A percentile compares a stretch with the other conserved stretches of the same genome.
These are phyloP conservation scores for Phytophthora agathidicida DNA, from an alignment of 352 stramenopile genomes.

Conservation along the genomic window DNA sequence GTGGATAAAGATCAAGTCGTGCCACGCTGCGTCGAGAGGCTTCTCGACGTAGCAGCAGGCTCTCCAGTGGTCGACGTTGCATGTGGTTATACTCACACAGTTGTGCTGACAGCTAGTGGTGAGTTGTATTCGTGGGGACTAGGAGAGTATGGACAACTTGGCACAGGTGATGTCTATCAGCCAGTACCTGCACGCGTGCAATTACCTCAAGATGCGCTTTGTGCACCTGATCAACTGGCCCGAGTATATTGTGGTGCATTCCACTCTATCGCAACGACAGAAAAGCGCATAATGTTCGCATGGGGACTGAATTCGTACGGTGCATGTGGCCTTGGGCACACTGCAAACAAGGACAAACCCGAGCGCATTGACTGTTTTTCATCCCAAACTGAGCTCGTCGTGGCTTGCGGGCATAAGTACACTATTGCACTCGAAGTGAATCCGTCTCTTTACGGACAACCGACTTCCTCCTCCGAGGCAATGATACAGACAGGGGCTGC, in stretches of 20 bases:
- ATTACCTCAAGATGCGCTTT: constrained; percentile 44
- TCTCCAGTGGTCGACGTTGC: constrained; percentile 65
- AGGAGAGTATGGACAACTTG: constrained; percentile 91
- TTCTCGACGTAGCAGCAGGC: constrained; percentile 30
- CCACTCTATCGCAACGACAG: constrained; percentile 74
- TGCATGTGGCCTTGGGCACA: constrained; percentile 80
- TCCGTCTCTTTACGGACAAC: constrained; percentile 22
- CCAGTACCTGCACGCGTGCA: constrained; percentile 72
- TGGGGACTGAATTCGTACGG: constrained; percentile 87
- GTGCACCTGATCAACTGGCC: constrained; percentile 47
- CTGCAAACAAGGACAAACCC: constrained; percentile 78
- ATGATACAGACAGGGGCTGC: constrained; percentile 9
- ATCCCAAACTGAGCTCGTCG: constrained; percentile 50
- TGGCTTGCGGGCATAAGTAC: constrained; percentile 86
- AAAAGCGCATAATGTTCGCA: constrained; percentile 68
- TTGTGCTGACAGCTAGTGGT: constrained; percentile 75
- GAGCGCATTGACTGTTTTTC: constrained; percentile 81
- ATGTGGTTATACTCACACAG: constrained; percentile 89
- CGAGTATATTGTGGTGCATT: constrained; percentile 84
- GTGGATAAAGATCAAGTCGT: constrained; percentile 82
- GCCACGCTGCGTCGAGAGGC: constrained; percentile 57
- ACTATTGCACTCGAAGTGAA: constrained; percentile 73
- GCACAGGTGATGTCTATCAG: constrained; percentile 87
- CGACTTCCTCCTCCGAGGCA: constrained; percentile 1
- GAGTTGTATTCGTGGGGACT: constrained; percentile 91